Percentiles rank a stretch among this genome's conserved stretches.
These are phyloP conservation scores for Pseudoscleropodium purum DNA, from an alignment of 225 moss, liverwort and hornwort genomes.

Conservation along the genomic window DNA sequence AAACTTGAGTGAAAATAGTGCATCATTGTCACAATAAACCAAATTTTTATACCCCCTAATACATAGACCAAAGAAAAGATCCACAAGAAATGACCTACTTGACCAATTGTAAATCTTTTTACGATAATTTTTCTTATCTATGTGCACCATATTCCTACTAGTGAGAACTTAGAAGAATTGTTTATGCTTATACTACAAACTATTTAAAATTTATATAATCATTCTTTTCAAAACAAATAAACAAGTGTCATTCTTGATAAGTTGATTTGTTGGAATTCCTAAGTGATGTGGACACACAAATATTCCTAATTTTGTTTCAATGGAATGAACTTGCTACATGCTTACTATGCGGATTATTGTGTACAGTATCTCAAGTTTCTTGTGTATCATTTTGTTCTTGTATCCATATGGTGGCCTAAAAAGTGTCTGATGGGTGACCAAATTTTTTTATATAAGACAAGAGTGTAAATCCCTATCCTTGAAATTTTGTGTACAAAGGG, in stretches of 20 bases:
- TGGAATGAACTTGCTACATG: not conserved
- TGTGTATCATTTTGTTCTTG: not conserved
- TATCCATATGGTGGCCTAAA: rapidly evolving
- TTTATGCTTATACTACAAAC: not conserved
- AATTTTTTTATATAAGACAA: too few species aligned
- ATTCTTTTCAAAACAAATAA: not conserved
- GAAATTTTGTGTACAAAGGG: too few species aligned
- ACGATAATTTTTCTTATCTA: not conserved
- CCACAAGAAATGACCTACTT: not conserved
- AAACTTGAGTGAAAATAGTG: not conserved
- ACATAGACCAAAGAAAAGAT: not conserved
- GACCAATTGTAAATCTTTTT: not conserved
- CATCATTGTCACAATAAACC: not conserved
- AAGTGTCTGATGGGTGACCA: not conserved
- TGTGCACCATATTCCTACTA: not conserved
- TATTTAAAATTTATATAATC: not conserved
- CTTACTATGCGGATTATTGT: too few species aligned
- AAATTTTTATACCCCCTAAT: rapidly evolving
- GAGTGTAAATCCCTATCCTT: too few species aligned
- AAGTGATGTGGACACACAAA: not conserved
- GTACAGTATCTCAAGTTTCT: not conserved
- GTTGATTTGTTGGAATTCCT: not conserved
- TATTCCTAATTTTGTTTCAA: not conserved
- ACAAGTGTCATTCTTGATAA: not conserved
- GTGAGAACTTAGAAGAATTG: not conserved